Base-by-base conservation (phyloP, 768 basidiomycete species). In the Lepiota venenata region DNA sequence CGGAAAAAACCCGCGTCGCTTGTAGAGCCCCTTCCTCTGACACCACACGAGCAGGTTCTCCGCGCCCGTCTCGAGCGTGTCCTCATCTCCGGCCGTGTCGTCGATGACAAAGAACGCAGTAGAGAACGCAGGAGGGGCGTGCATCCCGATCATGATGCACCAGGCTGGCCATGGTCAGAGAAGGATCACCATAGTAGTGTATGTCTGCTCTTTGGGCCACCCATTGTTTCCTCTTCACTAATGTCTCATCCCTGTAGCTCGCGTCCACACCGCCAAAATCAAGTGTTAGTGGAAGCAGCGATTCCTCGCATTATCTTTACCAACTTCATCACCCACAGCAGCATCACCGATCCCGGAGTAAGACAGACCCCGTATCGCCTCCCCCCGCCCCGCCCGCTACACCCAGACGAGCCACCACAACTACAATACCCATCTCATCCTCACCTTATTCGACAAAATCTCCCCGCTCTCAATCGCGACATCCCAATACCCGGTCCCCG, bases 11-110 rank as follows among this genome's bases (percentile, higher is more conserved):
- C 38, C 15, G 8, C 45, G 20, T 27, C 38, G 3, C 27, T 36
- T 1, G 47, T 14, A n/a, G 47, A 57, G 5, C 39, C 41, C 1
- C 20, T 51, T 1, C 36, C 52, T 4, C 46, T 55, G 22, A 60
- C 59, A 1, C 59, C 59, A 3, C 52, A 60, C 36, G 59, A 57
- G 47, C 59, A 60, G 49, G 56, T 60, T 1, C 56, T 60, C 12
- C 56, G 57, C 6, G 60, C 60, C 37, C 47, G 56, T 20, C 52
- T 60, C 16, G 60, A 60, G 16, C 60, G 51, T 21, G 60, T 60
- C n/a, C 46, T 60, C 20, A 50, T 47, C 14, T 21, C 56, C 0
- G 52, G 48, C 11, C 37, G 47, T 20, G 51, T 52, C 1, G 48
- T 50, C 5, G 47, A 45, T 4, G 45, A 44, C 40, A 46, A 25